phyloP scores from a whole-genome alignment of 345 rosid genomes.

The Trapa bicornis region DNA sequence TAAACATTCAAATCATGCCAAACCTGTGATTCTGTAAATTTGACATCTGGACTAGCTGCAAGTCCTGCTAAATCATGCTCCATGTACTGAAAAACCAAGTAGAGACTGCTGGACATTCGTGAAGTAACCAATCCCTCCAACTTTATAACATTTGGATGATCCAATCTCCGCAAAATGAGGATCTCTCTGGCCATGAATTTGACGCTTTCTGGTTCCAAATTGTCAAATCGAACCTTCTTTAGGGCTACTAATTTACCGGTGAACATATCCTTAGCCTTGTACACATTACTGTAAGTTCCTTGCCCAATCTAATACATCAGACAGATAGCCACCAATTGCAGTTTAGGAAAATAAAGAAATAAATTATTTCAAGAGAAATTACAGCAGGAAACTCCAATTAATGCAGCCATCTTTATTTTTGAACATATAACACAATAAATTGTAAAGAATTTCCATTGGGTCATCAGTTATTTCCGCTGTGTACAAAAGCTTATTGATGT shows the following conservation, averaged over 20 bases:
- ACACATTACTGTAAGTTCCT: slow-evolving; percentile 43
- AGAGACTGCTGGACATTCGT: slow-evolving; percentile 38
- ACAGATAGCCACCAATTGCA: background rate
- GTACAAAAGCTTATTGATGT: no score
- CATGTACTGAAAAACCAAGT: slow-evolving; percentile 39
- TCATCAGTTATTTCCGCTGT: no score
- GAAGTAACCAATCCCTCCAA: slow-evolving; percentile 39
- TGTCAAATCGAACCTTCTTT: slow-evolving; percentile 39
- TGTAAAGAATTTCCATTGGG: background rate
- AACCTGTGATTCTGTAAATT: slow-evolving; percentile 37
- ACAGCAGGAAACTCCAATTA: background rate
- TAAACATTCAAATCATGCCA: background rate
- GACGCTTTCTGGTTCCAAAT: slow-evolving; percentile 39
- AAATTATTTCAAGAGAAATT: background rate
- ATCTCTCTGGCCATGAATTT: slow-evolving; percentile 42
- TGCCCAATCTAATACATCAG: slow-evolving; percentile 27
- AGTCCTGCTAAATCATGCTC: slow-evolving; percentile 41
- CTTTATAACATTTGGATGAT: slow-evolving; percentile 32
- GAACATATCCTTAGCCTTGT: slow-evolving; percentile 33
- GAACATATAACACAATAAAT: background rate
- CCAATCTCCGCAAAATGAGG: slow-evolving; percentile 28
- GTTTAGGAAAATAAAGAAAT: background rate
- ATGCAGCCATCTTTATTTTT: background rate
- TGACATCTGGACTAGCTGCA: slow-evolving; percentile 30
- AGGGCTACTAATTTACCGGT: slow-evolving; percentile 35